Base-by-base conservation (phyloP, 148 eudicot species). In the Rhododendron simsii region DNA sequence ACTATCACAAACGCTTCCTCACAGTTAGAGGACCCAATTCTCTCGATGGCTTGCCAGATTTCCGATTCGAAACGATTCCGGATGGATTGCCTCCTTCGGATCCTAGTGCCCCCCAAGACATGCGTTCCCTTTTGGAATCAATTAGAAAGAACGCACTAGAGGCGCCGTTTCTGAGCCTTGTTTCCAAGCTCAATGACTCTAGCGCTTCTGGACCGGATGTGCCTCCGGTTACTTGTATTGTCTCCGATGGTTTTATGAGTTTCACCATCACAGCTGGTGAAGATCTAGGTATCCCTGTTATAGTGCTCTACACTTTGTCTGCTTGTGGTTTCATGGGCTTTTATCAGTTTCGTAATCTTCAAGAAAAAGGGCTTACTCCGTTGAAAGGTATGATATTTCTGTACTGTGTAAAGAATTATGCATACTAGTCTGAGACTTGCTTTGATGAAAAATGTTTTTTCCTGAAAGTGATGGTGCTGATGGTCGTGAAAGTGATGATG, bases 291-390 rank as follows among this genome's bases (percentile, higher is more conserved):
- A 61, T 87, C 51, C 89, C 89, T 39, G 83, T 79, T 8, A 59
- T 57, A 28, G 13, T 80, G 57, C 71, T 84, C 45, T 87, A 77
- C 75, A 87, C 89, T 8, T 0, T 84, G 9, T 55, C 86, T 69
- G 86, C 89, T n/a, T 87, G 86, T 80, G 84, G 84, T 23, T 87
- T 87, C 28, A 84, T 87, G 89, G 89, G 86, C 13, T 87, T 84
- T 84, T 69, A 71, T 79, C 86, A 84, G 59, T 80, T 78, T 30
- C 80, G 44, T 5, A 53, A 80, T 84, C 89, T 84, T 6, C 7
- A 55, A 9, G 59, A 87, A 74, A 77, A 47, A 77, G 83, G 83
- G 16, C 82, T 87, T 21, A 61, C n/a, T 51, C 81, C 82, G 15
- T 69, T 78, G 0, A 78, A 85, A 78, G 86, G 73, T 85, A 69